phyloP scores from a whole-genome alignment of 2,329 filamentous ascomycete species.

The Colletotrichum sp. region DNA sequence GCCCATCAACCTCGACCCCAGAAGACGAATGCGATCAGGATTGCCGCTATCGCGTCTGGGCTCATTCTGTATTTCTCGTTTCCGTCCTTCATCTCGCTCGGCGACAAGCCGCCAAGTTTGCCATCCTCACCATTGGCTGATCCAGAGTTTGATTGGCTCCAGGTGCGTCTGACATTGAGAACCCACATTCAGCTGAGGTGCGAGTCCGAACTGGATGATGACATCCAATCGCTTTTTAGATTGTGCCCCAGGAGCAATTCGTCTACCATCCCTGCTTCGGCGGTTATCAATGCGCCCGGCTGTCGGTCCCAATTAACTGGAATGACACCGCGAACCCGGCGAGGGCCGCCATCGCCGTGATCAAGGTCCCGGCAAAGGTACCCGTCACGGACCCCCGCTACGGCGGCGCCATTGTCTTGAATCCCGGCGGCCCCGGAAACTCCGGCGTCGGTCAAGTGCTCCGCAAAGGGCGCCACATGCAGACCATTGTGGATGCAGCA shows the following conservation, averaged over 20 bases:
- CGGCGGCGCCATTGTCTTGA: conserved; percentile 18
- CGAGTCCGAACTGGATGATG: not conserved
- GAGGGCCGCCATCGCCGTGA: conserved; percentile 12
- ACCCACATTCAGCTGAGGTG: not conserved
- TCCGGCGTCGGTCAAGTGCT: conserved; percentile 19
- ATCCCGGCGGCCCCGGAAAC: conserved; percentile 21
- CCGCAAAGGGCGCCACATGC: conserved; percentile 10
- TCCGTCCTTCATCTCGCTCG: not conserved
- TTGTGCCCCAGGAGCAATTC: conserved; percentile 15
- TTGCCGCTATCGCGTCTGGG: not conserved
- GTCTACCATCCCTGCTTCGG: conserved; percentile 5
- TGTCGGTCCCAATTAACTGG: conserved; percentile 22
- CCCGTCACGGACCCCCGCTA: conserved; percentile 19
- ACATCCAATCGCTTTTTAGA: conserved; percentile 5
- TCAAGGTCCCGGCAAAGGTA: conserved; percentile 20
- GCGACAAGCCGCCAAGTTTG: not conserved
- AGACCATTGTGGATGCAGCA: conserved; percentile 5
- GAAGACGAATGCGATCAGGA: not conserved
- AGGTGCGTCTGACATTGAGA: not conserved
- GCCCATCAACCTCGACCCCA: not conserved
- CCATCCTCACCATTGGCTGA: not conserved
- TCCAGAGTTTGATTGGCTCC: not conserved
- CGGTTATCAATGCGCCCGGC: conserved; percentile 14
- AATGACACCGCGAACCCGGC: not conserved
- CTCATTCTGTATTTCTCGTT: not conserved